A percentile compares a stretch with the other conserved stretches of the same genome.
Conservation (phyloP, 2,329 filamentous ascomycete genomes). For the Fusarium sp. region DNA sequence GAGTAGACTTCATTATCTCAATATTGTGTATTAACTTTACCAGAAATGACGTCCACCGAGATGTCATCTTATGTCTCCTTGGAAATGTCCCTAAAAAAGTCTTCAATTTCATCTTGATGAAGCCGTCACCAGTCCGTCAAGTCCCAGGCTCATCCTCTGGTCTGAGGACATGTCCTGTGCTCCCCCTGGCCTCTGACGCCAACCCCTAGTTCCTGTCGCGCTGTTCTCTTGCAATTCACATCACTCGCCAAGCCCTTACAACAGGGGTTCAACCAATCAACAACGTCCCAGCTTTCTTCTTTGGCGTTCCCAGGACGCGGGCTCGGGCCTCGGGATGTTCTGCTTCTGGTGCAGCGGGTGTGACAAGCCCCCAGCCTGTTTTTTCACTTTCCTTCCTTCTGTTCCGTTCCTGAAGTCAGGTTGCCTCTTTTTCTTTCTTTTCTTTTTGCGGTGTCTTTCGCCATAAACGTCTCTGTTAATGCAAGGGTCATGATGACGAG, state of each 20-base stretch:
- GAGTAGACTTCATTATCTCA: not conserved
- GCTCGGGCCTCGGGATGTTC: conserved; percentile 50
- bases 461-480: not conserved
- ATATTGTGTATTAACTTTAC: not conserved
- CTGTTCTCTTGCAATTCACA: conserved; percentile 27
- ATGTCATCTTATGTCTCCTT: not conserved
- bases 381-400: not conserved
- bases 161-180: conserved; percentile 1
- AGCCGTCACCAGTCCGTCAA: conserved; percentile 13
- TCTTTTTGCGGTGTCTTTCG: not conserved
- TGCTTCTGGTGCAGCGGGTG: conserved; percentile 42
- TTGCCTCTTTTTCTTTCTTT: not conserved
- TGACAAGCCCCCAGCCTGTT: conserved; percentile 37
- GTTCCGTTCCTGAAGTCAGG: not conserved
- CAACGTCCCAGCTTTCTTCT: conserved; percentile 44
- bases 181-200: conserved; percentile 31
- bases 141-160: conserved; percentile 22
- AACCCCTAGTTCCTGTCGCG: conserved; percentile 22
- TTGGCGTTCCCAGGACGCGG: conserved; percentile 48
- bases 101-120: conserved; percentile 27
- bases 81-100: not conserved
- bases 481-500: not conserved
- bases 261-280: conserved; percentile 43
- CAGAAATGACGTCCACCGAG: not conserved
- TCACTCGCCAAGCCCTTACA: conserved; percentile 28